These are phyloP conservation scores for Taphrina confusa DNA, from an alignment of 1,139 yeast genomes.

Conservation along the genomic window DNA sequence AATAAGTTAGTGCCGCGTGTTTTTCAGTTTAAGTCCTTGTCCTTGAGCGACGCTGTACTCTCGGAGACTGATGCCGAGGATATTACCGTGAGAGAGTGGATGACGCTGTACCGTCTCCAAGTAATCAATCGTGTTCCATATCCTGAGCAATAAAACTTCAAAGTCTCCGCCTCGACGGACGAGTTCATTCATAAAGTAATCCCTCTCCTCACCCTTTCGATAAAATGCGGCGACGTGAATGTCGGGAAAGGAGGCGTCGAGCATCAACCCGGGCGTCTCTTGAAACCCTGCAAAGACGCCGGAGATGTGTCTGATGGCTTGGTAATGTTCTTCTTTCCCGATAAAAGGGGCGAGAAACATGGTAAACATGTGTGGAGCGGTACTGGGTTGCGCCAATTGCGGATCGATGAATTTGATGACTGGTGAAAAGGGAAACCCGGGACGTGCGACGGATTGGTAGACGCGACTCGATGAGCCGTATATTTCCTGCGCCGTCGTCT, in stretches of 20 bases:
- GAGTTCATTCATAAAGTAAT: not conserved
- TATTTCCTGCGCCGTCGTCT: not conserved
- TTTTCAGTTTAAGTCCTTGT: slow-evolving; percentile 11
- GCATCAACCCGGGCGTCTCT: slow-evolving; percentile 17
- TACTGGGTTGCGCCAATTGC: slow-evolving; percentile 3
- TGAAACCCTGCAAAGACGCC: slow-evolving; percentile 24
- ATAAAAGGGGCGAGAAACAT: slow-evolving; percentile 28
- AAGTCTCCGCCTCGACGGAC: slow-evolving; percentile 18
- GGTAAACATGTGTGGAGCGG: slow-evolving; percentile 17
- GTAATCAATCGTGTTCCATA: slow-evolving; percentile 16
- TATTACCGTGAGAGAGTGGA: not conserved
- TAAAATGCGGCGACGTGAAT: slow-evolving; percentile 24
- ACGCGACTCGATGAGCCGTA: not conserved
- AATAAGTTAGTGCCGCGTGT: slow-evolving; percentile 14
- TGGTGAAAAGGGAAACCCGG: slow-evolving; percentile 19
- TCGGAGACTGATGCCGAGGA: slow-evolving; percentile 6
- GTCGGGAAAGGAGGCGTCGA: slow-evolving; percentile 26
- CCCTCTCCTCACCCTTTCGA: slow-evolving; percentile 21
- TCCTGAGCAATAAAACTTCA: not conserved
- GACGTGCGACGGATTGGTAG: slow-evolving; percentile 17
- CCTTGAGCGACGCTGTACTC: slow-evolving; percentile 12
- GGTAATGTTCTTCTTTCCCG: slow-evolving; percentile 7
- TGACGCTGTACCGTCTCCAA: not conserved
- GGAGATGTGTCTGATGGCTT: slow-evolving; percentile 1
- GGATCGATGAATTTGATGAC: slow-evolving; percentile 22